Percentiles rank a stretch among this genome's conserved stretches.
Conservation (phyloP, 2,329 filamentous ascomycete species). For the Lachnellula cervina region DNA sequence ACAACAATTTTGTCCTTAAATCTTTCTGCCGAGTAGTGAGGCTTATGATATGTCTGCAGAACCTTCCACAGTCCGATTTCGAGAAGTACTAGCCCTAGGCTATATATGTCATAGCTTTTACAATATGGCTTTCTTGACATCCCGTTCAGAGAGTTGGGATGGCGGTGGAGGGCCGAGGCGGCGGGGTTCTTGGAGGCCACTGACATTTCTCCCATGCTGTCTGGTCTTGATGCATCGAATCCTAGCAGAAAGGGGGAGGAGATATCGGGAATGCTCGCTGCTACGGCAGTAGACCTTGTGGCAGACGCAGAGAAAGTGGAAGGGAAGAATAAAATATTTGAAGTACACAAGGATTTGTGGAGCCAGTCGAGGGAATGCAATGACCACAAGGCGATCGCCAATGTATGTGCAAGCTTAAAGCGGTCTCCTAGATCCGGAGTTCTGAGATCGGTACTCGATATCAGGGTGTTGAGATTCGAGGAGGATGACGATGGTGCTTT, state of each 20-base stretch:
- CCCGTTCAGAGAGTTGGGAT: constrained; percentile 39
- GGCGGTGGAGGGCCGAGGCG: constrained; percentile 40
- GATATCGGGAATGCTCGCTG: too few relatives aligned
- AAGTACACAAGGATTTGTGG: constrained; percentile 39
- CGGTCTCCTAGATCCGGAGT: constrained; percentile 39
- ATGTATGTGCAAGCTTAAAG: constrained; percentile 19
- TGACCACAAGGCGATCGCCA: constrained; percentile 43
- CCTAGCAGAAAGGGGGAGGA: too few relatives aligned
- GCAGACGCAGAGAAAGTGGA: constrained; percentile 26
- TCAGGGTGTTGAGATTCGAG: constrained; percentile 38
- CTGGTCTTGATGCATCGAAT: too few relatives aligned
- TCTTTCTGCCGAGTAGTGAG: too few relatives aligned
- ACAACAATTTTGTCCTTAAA: too few relatives aligned
- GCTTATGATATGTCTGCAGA: too few relatives aligned
- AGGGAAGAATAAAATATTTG: constrained; percentile 41
- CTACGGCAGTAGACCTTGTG: too few relatives aligned
- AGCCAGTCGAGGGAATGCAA: constrained; percentile 52
- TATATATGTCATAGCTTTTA: constrained; percentile 40
- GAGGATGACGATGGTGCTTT: constrained; percentile 34
- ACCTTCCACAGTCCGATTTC: constrained; percentile 33
- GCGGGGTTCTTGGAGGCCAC: constrained; percentile 39
- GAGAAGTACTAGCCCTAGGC: constrained; percentile 43
- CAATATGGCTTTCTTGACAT: constrained; percentile 35
- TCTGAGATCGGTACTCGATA: constrained; percentile 36
- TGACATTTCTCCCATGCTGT: constrained; percentile 29